Percentiles rank a stretch among this genome's conserved stretches.
Conservation (phyloP, 2,329 filamentous ascomycete genomes). For the Colletotrichum euphorbiae region DNA sequence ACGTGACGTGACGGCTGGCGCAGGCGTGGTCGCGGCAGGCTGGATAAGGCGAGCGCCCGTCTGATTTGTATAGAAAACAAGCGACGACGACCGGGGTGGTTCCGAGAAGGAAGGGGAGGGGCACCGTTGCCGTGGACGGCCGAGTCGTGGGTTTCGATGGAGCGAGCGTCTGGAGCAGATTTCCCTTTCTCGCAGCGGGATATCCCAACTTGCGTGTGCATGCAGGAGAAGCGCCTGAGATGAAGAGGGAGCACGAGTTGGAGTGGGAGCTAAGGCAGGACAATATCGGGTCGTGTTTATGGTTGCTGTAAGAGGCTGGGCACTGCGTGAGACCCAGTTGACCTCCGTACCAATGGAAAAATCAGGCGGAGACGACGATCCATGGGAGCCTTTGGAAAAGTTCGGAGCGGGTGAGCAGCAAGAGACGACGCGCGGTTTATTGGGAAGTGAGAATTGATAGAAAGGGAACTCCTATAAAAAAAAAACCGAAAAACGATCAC, state of each 20-base stretch:
- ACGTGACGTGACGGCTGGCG: no score
- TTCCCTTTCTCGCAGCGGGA: slow-evolving; percentile 3
- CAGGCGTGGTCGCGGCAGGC: slow-evolving; percentile 9
- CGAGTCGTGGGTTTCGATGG: slow-evolving; percentile 17
- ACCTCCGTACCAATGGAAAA: slow-evolving; percentile 27
- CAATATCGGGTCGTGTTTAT: slow-evolving; percentile 22
- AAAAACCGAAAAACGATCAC: no score
- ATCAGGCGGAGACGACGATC: slow-evolving; percentile 4
- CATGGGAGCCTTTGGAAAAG: background rate
- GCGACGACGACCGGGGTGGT: slow-evolving; percentile 27
- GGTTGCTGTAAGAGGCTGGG: slow-evolving; percentile 27
- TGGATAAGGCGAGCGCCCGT: slow-evolving; percentile 25
- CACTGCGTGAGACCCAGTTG: slow-evolving; percentile 14
- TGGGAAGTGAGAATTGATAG: no score
- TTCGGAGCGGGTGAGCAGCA: background rate
- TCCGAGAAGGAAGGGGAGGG: slow-evolving; percentile 26
- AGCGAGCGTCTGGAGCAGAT: background rate
- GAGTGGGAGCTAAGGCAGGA: slow-evolving; percentile 3
- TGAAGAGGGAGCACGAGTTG: background rate
- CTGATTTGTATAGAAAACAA: slow-evolving; percentile 36
- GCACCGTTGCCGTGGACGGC: slow-evolving; percentile 31
- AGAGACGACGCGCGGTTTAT: background rate
- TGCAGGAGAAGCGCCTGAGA: no score
- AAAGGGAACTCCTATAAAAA: no score
- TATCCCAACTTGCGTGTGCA: no score